Conservation (phyloP, 495 filamentous ascomycete species). For the Thermothielavioides terrestris region DNA sequence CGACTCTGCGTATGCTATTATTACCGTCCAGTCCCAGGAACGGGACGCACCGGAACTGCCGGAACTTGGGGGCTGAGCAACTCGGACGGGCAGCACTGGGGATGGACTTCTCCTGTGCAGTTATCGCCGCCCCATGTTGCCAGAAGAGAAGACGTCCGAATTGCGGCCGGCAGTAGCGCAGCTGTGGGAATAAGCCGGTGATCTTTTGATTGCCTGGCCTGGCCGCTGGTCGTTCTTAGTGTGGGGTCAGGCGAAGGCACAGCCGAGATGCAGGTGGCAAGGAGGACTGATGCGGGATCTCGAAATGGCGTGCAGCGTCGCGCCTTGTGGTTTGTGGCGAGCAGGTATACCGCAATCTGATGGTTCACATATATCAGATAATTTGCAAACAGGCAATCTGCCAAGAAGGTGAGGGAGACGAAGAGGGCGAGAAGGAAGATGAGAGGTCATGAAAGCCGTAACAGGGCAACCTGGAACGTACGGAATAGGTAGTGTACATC, state of each 20-base stretch:
- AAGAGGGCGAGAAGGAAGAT: no score
- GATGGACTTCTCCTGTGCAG: not conserved
- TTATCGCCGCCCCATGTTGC: constrained; percentile 4
- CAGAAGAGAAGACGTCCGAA: not conserved
- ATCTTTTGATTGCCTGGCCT: not conserved
- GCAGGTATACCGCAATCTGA: no score
- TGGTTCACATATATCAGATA: no score
- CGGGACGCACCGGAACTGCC: constrained; percentile 10
- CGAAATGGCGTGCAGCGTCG: no score
- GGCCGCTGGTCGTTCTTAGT: not conserved
- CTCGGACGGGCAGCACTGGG: not conserved
- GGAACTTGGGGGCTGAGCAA: constrained; percentile 20
- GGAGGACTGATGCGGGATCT: no score
- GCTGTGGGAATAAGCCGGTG: not conserved
- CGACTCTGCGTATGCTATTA: constrained; percentile 19
- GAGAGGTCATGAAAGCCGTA: no score
- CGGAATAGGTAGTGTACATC: no score
- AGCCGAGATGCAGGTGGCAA: constrained; percentile 9
- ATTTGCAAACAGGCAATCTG: no score
- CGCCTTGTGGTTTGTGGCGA: no score
- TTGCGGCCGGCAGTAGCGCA: not conserved
- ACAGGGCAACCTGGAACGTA: no score
- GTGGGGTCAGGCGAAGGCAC: not conserved
- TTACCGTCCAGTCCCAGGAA: constrained; percentile 20
- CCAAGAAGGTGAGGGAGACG: no score